Percentiles rank a stretch among this genome's conserved stretches.
These are phyloP conservation scores for Knoxdaviesia proteae DNA, from an alignment of 2,329 filamentous ascomycete species.

Conservation along the genomic window DNA sequence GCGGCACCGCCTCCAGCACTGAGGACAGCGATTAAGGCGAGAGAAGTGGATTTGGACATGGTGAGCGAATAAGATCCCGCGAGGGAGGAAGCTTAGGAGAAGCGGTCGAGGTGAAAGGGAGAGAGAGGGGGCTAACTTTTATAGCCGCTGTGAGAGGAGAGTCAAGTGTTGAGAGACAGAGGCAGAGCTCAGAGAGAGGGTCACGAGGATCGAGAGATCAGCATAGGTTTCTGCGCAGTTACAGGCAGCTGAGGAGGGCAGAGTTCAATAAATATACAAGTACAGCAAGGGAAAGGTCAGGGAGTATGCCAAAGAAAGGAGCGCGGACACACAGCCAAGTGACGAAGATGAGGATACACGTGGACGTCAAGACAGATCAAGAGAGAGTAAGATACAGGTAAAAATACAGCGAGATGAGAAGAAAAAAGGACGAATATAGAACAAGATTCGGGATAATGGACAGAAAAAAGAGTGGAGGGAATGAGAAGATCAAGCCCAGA, in stretches of 20 bases:
- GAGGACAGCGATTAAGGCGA: conserved; percentile 56
- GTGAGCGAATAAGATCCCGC: conserved; percentile 8
- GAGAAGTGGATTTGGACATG: conserved; percentile 56
- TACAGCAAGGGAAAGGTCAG: too few species aligned
- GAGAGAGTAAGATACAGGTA: not conserved
- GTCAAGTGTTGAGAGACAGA: too few species aligned
- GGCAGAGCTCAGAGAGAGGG: too few species aligned
- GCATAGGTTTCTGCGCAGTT: too few species aligned
- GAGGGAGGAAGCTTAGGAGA: not conserved
- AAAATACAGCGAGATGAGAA: not conserved
- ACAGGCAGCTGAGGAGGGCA: too few species aligned
- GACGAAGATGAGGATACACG: too few species aligned
- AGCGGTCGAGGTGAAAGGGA: not conserved
- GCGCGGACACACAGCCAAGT: too few species aligned
- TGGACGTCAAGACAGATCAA: not conserved
- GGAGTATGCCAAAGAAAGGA: too few species aligned
- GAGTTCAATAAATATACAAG: too few species aligned
- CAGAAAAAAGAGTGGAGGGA: not conserved
- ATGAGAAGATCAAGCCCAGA: not conserved
- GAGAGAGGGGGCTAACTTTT: not conserved
- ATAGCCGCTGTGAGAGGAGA: too few species aligned
- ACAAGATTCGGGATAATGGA: not conserved
- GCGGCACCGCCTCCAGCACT: conserved; percentile 60
- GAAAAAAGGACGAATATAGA: not conserved
- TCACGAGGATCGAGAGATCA: too few species aligned